A percentile compares a stretch with the other conserved stretches of the same genome.
phyloP scores from a whole-genome alignment of 1,284 basidiomycete species.

The Moesziomyces sp. region DNA sequence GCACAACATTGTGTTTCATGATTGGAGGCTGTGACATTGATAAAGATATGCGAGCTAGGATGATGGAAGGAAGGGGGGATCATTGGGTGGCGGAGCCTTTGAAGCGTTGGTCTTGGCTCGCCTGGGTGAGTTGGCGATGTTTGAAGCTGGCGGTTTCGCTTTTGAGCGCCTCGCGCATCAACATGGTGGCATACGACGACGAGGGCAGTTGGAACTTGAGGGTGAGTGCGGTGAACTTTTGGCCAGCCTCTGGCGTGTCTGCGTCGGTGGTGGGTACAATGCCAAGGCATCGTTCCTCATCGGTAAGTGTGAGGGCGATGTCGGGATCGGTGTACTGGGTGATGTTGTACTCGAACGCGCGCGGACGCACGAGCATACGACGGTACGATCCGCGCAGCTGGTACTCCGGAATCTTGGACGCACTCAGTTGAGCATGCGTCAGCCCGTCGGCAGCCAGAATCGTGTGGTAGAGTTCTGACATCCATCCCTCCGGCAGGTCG shows the following conservation, averaged over 20 bases:
- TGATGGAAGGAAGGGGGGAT: neutral
- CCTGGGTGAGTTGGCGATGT: conserved; percentile 51
- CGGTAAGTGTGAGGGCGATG: conserved; percentile 87
- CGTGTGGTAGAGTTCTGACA: conserved; percentile 83
- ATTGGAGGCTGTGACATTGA: too few relatives aligned
- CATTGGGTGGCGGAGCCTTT: conserved; percentile 13
- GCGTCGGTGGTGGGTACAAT: conserved; percentile 1
- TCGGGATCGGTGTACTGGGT: conserved; percentile 93
- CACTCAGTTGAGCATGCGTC: conserved; percentile 81
- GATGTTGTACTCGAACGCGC: conserved; percentile 80
- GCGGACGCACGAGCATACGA: conserved; percentile 85
- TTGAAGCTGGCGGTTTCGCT: conserved; percentile 58
- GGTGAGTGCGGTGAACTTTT: conserved; percentile 55
- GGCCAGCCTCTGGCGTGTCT: neutral
- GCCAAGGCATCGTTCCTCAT: conserved; percentile 82
- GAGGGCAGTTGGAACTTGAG: conserved; percentile 60
- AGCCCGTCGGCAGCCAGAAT: conserved; percentile 86
- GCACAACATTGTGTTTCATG: too few relatives aligned
- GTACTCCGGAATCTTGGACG: conserved; percentile 78
- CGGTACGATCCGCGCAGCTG: conserved; percentile 92
- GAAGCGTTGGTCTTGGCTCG: conserved; percentile 53
- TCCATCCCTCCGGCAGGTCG: conserved; percentile 82
- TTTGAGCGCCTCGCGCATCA: conserved; percentile 64
- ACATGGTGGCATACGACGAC: conserved; percentile 64
- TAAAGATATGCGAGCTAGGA: neutral